Evolutionary conservation across 2,329 filamentous ascomycete species (phyloP), one percentile per base, ranked within the genome.

Genomic region (Calonectria montana): DNA sequence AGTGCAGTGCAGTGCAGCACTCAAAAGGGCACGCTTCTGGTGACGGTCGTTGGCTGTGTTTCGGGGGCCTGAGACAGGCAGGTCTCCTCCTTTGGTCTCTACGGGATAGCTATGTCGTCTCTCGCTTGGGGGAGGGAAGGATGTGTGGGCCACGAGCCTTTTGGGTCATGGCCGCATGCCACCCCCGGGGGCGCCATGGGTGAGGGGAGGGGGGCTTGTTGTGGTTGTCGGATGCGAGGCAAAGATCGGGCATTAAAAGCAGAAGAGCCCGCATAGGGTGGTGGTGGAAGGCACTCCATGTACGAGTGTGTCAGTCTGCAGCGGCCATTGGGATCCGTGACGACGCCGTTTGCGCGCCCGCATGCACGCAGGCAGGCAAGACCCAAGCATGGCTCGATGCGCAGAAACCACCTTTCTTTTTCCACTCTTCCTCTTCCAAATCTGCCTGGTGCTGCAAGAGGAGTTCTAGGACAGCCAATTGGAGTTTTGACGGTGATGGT

Each of bases 61-160:
- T 81, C 79, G 73, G 70, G 73, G 76, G 78, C 8, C 77, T 82
- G 79, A 82, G 81, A 82, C 80, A 81, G 65, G 67, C 70, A 76
- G 67, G 63, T 70, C 43, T 55, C 48, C 43, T 55, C 48, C 31
- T n/a, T 27, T 45, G 4, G 50, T 67, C 48, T 50, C 47, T 50
- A 50, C 47, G 47, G 47, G 27, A 50, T 50, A 50, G 47, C 27
- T 45, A 29, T 45, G 50, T 67, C 41, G 43, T 62, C 61, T 64
- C 73, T 71, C 69, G 69, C 68, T 73, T 69, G 57, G 57, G 21
- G 6, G 31, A 39, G 67, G 65, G 61, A 59, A 48, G 43, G 64
- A 55, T 70, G 62, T 50, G 72, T 39, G 43, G 66, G 64, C 37
- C 48, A 55, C 31, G 64, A 45, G 47, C 25, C 47, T 41, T 66